phyloP scores from a whole-genome alignment of 1,284 basidiomycete genomes.

The Sporisorium exsertum region DNA sequence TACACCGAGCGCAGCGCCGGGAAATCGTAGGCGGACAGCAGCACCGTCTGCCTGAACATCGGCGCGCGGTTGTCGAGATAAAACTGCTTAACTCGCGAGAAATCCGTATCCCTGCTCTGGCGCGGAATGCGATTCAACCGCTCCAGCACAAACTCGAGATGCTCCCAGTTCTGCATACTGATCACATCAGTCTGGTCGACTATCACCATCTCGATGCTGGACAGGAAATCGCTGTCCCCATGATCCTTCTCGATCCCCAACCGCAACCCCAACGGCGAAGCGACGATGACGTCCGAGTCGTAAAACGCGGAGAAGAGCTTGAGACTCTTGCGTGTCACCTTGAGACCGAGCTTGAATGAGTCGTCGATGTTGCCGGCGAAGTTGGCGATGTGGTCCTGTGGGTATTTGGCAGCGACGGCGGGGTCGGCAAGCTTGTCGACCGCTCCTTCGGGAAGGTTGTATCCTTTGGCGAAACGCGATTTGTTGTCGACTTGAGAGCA shows the following conservation, averaged over 20 bases:
- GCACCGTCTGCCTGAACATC: constrained; percentile 85
- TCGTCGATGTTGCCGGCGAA: constrained; percentile 98
- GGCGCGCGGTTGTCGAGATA: constrained; percentile 88
- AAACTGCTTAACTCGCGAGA: constrained; percentile 96
- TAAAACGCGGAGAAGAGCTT: constrained; percentile 91
- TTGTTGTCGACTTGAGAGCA: constrained; percentile 74
- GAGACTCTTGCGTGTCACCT: constrained; percentile 88
- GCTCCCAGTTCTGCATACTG: constrained; percentile 99
- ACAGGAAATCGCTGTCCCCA: constrained; percentile 84
- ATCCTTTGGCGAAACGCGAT: constrained; percentile 83
- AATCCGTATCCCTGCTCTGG: constrained; percentile 92
- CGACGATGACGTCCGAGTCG: constrained; percentile 88
- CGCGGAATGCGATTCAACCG: constrained; percentile 89
- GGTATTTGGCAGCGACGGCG: constrained; percentile 76
- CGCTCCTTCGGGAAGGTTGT: constrained; percentile 81
- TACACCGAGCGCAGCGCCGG: constrained; percentile 87
- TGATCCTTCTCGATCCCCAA: constrained; percentile 90
- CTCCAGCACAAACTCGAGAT: constrained; percentile 88
- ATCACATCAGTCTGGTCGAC: constrained; percentile 92
- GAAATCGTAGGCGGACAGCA: constrained; percentile 89
- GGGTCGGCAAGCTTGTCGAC: constrained; percentile 81
- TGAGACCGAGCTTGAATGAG: constrained; percentile 90
- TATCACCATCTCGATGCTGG: constrained; percentile 92
- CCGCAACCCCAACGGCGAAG: constrained; percentile 90
- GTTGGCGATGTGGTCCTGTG: constrained; percentile 88